These are phyloP conservation scores for Claviceps pazoutovae DNA, from an alignment of 2,329 filamentous ascomycete genomes.

Conservation along the genomic window DNA sequence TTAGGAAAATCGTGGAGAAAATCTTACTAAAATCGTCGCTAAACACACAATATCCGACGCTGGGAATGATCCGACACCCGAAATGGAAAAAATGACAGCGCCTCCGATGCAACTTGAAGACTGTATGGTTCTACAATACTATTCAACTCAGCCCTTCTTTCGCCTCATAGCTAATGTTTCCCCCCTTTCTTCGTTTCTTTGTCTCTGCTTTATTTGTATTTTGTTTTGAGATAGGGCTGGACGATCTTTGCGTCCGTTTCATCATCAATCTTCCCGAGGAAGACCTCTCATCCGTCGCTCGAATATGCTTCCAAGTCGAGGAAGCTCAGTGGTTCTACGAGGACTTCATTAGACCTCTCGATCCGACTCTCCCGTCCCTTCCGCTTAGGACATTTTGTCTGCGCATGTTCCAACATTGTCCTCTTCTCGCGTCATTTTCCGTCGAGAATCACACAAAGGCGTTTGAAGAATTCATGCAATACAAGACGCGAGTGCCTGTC, in stretches of 20 bases:
- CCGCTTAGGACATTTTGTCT: conserved; percentile 74
- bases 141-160: neutral
- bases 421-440: conserved; percentile 69
- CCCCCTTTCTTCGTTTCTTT: neutral
- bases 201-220: neutral
- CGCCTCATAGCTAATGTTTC: conserved; percentile 11
- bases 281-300: conserved; percentile 77
- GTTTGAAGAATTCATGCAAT: conserved; percentile 82
- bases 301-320: conserved; percentile 97
- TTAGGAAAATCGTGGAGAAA: conserved; percentile 18
- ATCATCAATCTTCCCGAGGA: conserved; percentile 91
- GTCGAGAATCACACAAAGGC: conserved; percentile 65
- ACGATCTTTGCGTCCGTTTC: conserved; percentile 95
- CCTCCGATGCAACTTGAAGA: conserved; percentile 79
- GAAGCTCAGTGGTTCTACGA: conserved; percentile 99
- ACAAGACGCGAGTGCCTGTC: conserved; percentile 90
- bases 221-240: conserved; percentile 51
- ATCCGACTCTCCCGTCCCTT: conserved; percentile 74
- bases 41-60: neutral
- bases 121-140: conserved; percentile 40
- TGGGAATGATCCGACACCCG: conserved; percentile 7
- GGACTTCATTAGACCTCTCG: conserved; percentile 88
- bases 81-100: conserved; percentile 50
- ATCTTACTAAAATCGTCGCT: conserved; percentile 2
- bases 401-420: conserved; percentile 87